Evolutionary conservation across 257 asterid species (phyloP).

Genomic region (Forsythia suspensa): DNA sequence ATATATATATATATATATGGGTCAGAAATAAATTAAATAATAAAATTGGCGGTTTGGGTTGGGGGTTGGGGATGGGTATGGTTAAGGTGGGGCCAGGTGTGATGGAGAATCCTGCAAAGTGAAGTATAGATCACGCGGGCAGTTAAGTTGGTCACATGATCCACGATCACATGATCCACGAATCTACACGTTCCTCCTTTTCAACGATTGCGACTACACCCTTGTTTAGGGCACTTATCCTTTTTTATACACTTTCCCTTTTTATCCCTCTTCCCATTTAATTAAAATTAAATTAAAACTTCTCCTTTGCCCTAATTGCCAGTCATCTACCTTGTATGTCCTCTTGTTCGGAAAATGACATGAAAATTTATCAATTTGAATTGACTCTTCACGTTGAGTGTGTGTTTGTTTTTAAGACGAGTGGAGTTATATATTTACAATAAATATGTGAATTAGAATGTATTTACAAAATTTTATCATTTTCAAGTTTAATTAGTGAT

Average conservation of each 20-base stretch:
- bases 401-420: too few species aligned
- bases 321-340: background rate
- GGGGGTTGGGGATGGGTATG: background rate
- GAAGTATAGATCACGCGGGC: constrained; percentile 38
- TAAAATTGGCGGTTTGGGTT: background rate
- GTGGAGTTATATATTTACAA: too few species aligned
- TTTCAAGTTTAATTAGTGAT: too few species aligned
- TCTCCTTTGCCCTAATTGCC: background rate
- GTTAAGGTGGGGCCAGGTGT: constrained; percentile 15
- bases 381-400: background rate
- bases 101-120: constrained; percentile 36
- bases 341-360: background rate
- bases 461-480: too few species aligned
- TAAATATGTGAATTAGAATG: too few species aligned
- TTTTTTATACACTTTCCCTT: background rate
- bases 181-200: constrained; percentile 18
- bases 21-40: too few species aligned
- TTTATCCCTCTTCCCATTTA: background rate
- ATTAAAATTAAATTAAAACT: background rate
- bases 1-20: too few species aligned
- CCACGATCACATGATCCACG: constrained; percentile 45
- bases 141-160: constrained; percentile 35
- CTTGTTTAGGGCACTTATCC: background rate
- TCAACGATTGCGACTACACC: constrained; percentile 23
- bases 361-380: background rate